Evolutionary conservation across 495 filamentous ascomycete genomes (phyloP), one percentile per base, ranked within the genome.

Genomic region (Corynascus novoguineensis): DNA sequence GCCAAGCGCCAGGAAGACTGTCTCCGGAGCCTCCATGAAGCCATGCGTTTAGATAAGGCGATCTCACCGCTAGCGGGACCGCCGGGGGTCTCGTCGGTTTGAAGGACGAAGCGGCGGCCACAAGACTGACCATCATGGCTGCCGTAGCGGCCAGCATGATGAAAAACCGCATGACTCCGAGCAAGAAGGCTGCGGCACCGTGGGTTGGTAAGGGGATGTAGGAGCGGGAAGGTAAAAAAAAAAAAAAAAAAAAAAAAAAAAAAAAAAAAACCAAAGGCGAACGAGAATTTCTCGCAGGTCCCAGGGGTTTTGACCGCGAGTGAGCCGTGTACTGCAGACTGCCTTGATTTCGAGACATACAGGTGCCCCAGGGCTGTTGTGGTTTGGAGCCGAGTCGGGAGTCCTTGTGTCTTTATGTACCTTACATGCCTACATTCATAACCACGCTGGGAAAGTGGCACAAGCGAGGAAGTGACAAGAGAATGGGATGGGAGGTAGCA

Each of bases 41-140:
- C 67, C 67, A 70, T 7, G 66, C 56, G 24, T 68, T 70, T 19
- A 70, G 27, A 38, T 70, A 70, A 1, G 67, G 67, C 14, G 67
- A 68, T 40, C 65, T 59, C 27, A 67, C 64, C 4, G 64, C 60
- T 17, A 67, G 46, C 4, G 64, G 64, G 15, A 67, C 64, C 5
- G 64, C 64, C 38, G 64, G 64, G 7, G 64, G 64, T 17, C 47
- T 60, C 0, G 64, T 46, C 3, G 64, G 64, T 4, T 11, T 59
- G 42, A 63, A 65, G n/a, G 51, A 44, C 37, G 62, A 46, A 9
- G 57, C 62, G 29, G 47, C 52, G 28, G 12, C 35, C 40, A 34
- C 34, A 27, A 54, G 14, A 6, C 46, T 29, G 46, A 17, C 40
- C 11, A 15, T 28, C 31, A 62, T 38, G 48, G 59, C 59, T 14